Evolutionary conservation across 192 early-diverging fungal species (phyloP).

Genomic region (Mortierella antarctica): DNA sequence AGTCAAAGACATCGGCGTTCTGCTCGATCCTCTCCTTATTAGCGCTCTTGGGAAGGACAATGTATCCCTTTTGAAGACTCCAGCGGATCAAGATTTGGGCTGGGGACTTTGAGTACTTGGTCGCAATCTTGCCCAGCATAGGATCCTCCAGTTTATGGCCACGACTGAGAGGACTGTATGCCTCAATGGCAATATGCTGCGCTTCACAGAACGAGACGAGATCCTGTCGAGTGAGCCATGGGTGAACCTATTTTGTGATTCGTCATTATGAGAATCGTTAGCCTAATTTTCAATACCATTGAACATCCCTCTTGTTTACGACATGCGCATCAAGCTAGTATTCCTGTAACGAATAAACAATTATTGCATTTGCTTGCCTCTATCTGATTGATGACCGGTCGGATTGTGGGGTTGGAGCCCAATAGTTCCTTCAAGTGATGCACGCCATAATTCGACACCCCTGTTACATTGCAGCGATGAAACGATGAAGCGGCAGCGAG

Average conservation of each 20-base stretch:
- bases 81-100: constrained; percentile 70
- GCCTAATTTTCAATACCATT: too few species aligned
- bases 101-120: constrained; percentile 62
- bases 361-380: constrained; percentile 44
- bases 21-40: constrained; percentile 61
- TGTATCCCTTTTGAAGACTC: constrained; percentile 66
- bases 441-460: constrained; percentile 67
- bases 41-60: constrained; percentile 68
- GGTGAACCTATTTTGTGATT: constrained; percentile 52
- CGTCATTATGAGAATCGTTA: too few species aligned
- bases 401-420: constrained; percentile 47
- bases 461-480: not conserved
- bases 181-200: constrained; percentile 64
- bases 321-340: too few species aligned
- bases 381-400: constrained; percentile 66
- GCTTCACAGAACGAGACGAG: constrained; percentile 57
- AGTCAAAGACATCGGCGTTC: constrained; percentile 71
- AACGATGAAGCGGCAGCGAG: too few species aligned
- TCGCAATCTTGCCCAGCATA: constrained; percentile 57
- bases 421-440: constrained; percentile 63
- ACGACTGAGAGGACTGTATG: constrained; percentile 66
- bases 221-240: constrained; percentile 59
- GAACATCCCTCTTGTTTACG: too few species aligned
- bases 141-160: constrained; percentile 63
- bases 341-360: not conserved